Evolutionary conservation across 192 early-diverging fungal genomes (phyloP).

Genomic region (Funneliformis geosporum): DNA sequence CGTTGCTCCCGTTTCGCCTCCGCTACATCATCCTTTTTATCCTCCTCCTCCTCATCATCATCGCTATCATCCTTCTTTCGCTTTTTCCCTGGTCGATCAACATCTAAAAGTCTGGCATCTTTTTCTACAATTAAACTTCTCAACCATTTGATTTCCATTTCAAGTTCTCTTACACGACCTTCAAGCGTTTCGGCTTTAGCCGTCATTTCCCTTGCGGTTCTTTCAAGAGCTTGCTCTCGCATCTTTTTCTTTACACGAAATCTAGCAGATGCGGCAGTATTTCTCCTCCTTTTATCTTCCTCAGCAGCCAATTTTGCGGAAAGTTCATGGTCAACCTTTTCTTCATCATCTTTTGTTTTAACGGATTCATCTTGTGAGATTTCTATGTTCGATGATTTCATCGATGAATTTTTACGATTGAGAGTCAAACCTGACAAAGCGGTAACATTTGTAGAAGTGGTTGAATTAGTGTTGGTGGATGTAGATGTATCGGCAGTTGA

Average conservation of each 20-base stretch:
- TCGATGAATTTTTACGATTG: not conserved
- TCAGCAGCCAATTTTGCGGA: conserved; percentile 47
- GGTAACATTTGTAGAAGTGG: not conserved
- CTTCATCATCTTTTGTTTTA: not conserved
- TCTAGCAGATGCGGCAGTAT: conserved; percentile 93
- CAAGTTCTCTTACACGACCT: conserved; percentile 76
- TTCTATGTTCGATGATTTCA: not conserved
- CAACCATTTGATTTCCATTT: conserved; percentile 93
- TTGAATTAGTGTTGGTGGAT: not conserved
- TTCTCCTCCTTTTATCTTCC: conserved; percentile 89
- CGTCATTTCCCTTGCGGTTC: conserved; percentile 79
- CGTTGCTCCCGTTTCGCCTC: not conserved
- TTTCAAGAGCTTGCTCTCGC: conserved; percentile 84
- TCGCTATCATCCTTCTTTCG: not conserved
- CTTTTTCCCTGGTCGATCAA: conserved; percentile 12
- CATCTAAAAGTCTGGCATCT: conserved; percentile 48
- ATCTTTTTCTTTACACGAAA: conserved; percentile 95
- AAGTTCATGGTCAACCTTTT: conserved; percentile 31
- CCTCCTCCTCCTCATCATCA: not conserved
- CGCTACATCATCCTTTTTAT: not conserved
- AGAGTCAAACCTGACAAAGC: too few relatives aligned
- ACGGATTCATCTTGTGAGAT: too few relatives aligned
- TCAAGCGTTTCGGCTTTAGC: conserved; percentile 77
- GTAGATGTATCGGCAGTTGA: not conserved
- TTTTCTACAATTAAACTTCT: conserved; percentile 77